Evolutionary conservation across 192 early-diverging fungal genomes (phyloP).

Genomic region (Tieghemiomyces parasiticus): DNA sequence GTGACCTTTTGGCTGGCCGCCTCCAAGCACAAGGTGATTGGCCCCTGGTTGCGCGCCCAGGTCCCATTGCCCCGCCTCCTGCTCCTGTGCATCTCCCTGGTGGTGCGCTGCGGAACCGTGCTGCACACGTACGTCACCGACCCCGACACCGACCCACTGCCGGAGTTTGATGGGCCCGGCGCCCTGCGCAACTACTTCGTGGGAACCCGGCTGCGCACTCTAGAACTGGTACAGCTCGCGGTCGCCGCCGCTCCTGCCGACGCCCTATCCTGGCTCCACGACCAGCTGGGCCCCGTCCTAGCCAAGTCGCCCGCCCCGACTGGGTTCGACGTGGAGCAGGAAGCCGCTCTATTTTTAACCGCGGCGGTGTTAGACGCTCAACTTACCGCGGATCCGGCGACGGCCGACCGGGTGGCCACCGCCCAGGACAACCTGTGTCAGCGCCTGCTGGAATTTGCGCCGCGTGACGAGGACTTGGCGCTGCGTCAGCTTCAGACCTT

Average conservation of each 20-base stretch:
- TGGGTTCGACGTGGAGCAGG: background rate
- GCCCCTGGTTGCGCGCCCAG: background rate
- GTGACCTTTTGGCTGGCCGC: background rate
- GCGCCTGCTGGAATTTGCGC: background rate
- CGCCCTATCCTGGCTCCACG: constrained; percentile 3
- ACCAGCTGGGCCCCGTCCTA: background rate
- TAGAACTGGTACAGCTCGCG: background rate
- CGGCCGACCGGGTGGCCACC: background rate
- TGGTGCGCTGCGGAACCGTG: background rate
- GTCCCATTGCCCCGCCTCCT: constrained; percentile 1
- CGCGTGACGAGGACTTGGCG: background rate
- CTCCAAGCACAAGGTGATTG: background rate
- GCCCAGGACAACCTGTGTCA: background rate
- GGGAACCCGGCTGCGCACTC: background rate
- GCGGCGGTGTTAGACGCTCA: background rate
- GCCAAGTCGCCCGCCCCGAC: background rate
- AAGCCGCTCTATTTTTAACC: background rate
- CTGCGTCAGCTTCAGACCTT: constrained; percentile 6
- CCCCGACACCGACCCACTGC: background rate
- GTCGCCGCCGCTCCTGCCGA: background rate
- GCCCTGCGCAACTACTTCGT: constrained; percentile 5
- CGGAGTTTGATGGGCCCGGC: background rate
- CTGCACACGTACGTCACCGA: background rate
- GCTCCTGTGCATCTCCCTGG: background rate
- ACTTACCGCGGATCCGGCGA: background rate